Evolutionary conservation across 768 basidiomycete genomes (phyloP), one percentile per base, ranked within the genome.

Genomic region (Tulasnella sp.): DNA sequence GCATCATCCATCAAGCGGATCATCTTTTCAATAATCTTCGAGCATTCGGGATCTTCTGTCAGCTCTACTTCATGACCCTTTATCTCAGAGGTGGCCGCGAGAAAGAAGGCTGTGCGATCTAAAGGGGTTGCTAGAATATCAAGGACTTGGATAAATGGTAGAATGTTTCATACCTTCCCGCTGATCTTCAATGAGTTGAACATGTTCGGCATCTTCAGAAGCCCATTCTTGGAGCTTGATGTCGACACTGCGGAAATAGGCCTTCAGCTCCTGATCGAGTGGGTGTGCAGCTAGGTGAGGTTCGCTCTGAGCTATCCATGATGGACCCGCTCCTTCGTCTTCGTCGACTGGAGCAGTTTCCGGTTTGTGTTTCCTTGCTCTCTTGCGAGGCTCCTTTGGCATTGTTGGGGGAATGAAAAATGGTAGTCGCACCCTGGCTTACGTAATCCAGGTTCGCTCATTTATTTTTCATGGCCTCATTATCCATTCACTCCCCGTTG

Each of bases 1-100:
- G 92, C 93, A 70, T 97, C 92, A 67, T 96, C 92, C 87, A 98
- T 92, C 1, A 92, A 92, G 67, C 92, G 79, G 9, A 82, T 68
- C 78, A 98, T 84, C 64, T 93, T 77, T 70, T 99, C 96, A 55
- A 99, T 70, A 48, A 97, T 80, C 10, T 85, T 76, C 0, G 93
- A 92, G 66, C 91, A 93, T 61, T 98, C 92, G 4, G 90, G 88
- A 70, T 99, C 96, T 0, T 92, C 92, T 0, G 92, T 83, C 10
- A 96, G 80, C 61, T 86, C 83, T 53, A 85, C 84, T 72, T 98
- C 96, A 69, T 94, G 92, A 4, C 80, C 84, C 22, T 77, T 76
- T 80, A 96, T 86, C 66, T 96, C 90, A 17, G 78, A 76, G 27
- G 98, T 72, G 19, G 92, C 90, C 1, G 92, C 87, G 27, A 84